Evolutionary conservation across 2,329 filamentous ascomycete genomes (phyloP).

Genomic region (Simplicillium sp.): DNA sequence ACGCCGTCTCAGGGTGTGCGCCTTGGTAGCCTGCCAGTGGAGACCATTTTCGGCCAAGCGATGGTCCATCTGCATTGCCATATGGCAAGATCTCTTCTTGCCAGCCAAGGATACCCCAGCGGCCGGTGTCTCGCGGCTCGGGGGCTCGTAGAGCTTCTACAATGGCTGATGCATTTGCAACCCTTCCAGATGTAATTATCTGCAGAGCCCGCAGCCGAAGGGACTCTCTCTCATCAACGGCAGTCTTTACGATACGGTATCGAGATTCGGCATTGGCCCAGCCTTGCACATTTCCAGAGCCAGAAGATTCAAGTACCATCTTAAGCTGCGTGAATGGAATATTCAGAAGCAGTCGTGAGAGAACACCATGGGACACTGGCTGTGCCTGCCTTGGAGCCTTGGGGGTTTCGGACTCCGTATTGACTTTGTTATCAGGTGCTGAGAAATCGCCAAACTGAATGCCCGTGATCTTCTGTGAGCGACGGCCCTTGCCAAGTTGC

Average conservation of each 20-base stretch:
- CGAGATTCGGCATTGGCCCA: slow-evolving; percentile 39
- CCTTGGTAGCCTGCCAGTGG: slow-evolving; percentile 20
- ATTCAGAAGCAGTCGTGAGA: slow-evolving; percentile 62
- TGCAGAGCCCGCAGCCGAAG: slow-evolving; percentile 39
- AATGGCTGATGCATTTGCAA: slow-evolving; percentile 25
- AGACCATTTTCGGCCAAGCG: slow-evolving; percentile 34
- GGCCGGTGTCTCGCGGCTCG: slow-evolving; percentile 27
- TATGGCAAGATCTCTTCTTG: slow-evolving; percentile 30
- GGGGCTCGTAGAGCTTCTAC: slow-evolving; percentile 24
- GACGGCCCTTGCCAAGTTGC: slow-evolving; percentile 24
- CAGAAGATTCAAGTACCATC: slow-evolving; percentile 50
- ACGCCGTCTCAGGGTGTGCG: slow-evolving; percentile 14
- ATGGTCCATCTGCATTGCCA: slow-evolving; percentile 29
- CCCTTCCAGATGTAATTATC: slow-evolving; percentile 24
- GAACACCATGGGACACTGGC: slow-evolving; percentile 30
- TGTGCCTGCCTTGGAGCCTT: slow-evolving; percentile 12
- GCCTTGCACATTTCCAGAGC: slow-evolving; percentile 39
- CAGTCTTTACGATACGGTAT: slow-evolving; percentile 36
- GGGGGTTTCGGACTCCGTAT: slow-evolving; percentile 18
- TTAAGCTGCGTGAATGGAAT: slow-evolving; percentile 60
- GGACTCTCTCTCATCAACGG: slow-evolving; percentile 48
- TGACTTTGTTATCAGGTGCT: slow-evolving; percentile 16
- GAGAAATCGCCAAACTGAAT: slow-evolving; percentile 66
- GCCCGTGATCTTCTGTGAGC: slow-evolving; percentile 45
- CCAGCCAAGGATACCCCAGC: slow-evolving; percentile 41